Base-by-base conservation (phyloP, 2,329 filamentous ascomycete species). In the Phyllosticta citrichinensis region DNA sequence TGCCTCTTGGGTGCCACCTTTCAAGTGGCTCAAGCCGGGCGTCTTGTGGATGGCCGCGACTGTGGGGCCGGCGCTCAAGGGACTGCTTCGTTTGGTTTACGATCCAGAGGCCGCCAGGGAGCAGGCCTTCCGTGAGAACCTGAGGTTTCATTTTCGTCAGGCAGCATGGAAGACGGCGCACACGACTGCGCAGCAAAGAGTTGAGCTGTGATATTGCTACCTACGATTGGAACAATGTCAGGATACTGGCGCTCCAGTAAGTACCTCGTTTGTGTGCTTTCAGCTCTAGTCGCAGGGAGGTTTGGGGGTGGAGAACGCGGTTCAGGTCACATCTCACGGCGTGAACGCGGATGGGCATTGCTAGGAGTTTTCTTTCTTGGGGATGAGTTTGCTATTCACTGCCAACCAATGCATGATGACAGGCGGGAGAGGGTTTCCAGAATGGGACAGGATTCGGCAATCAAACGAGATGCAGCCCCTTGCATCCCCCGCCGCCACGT, bases 1-100 rank as follows among this genome's bases (percentile, higher is more conserved):
- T 67, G 62, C 83, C 2, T 81, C 50, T 12, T 57, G 55, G 60
- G 57, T 61, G 47, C 55, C 55, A 17, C 60, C 60, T 5, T 57
- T 61, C 55, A 54, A 24, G 17, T 61, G 55, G 60, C 27, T 61
- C n/a, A 56, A 56, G 27, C 55, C 55, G 19, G n/a, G 30, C 33
- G 55, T 22, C 24, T 20, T 52, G 20, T 24, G 11, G 20, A 9
- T 47, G 19, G 20, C 14, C 20, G 22, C 52, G n/a, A 20, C 22
- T 52, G 19, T 52, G 17, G 51, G 19, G 19, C 22, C 51, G 2
- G 51, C 19, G 51, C 22, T 52, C 51, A 52, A 20, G 17, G 8
- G 19, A 20, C 5, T 52, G 10, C 8, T 52, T 12, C 51, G 51
- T 20, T 20, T 52, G 20, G 51, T 40, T 10, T 40, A 40, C 33